phyloP scores from a whole-genome alignment of 2,329 filamentous ascomycete species.

The Stachybotrys chartarum region DNA sequence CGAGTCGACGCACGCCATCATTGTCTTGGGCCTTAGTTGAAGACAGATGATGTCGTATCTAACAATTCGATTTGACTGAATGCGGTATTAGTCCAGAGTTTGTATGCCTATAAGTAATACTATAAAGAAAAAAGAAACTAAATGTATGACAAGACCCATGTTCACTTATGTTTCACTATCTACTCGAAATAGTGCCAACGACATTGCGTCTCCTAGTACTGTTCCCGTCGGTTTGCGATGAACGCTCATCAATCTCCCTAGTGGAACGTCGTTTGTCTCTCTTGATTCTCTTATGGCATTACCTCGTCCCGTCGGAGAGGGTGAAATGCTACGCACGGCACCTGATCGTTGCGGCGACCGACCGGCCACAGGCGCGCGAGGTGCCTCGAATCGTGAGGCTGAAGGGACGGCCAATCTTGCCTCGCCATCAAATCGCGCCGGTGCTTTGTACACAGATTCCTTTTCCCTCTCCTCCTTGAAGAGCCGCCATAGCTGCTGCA shows the following conservation, averaged over 20 bases:
- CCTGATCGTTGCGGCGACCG: conserved; percentile 1
- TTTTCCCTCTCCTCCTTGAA: conserved; percentile 13
- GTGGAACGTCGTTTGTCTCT: conserved; percentile 2
- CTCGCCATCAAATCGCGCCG: conserved; percentile 5
- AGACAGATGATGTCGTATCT: too few relatives aligned
- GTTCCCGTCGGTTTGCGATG: conserved; percentile 6
- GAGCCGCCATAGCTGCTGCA: conserved; percentile 20
- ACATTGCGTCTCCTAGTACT: conserved; percentile 4
- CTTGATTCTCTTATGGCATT: background rate
- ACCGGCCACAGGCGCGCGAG: conserved; percentile 1
- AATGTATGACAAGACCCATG: too few relatives aligned
- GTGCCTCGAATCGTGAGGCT: conserved; percentile 11
- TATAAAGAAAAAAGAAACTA: too few relatives aligned
- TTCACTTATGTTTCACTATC: background rate
- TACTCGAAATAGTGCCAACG: conserved; percentile 5
- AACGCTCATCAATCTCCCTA: conserved; percentile 9
- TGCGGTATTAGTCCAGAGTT: too few relatives aligned
- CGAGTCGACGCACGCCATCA: too few relatives aligned
- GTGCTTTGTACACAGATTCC: conserved; percentile 2
- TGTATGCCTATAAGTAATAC: too few relatives aligned
- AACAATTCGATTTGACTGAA: too few relatives aligned
- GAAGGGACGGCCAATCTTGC: conserved; percentile 3
- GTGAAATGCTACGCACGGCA: conserved; percentile 5
- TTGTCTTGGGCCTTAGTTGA: too few relatives aligned
- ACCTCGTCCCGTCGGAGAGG: conserved; percentile 2